Evolutionary conservation across 2,329 filamentous ascomycete species (phyloP).

Genomic region (Hymenotorrendiella dingleyae): DNA sequence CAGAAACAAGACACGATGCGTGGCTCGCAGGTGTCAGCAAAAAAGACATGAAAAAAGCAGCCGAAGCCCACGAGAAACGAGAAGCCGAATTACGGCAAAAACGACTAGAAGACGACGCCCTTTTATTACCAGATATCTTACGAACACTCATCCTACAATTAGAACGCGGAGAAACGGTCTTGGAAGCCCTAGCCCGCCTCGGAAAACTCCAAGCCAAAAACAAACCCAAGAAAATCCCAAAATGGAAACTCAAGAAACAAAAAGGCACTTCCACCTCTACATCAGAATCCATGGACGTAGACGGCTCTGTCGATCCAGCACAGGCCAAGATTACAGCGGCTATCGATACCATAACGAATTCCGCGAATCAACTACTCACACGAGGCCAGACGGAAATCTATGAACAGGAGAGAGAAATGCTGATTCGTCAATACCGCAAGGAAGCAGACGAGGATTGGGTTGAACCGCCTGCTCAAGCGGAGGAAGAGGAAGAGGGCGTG

Average conservation of each 20-base stretch:
- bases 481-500: slow-evolving; percentile 27
- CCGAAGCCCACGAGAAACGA: slow-evolving; percentile 78
- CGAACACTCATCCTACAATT: slow-evolving; percentile 65
- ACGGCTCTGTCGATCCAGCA: slow-evolving; percentile 58
- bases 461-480: slow-evolving; percentile 38
- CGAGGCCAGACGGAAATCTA: slow-evolving; percentile 87
- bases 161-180: slow-evolving; percentile 74
- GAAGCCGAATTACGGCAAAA: slow-evolving; percentile 69
- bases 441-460: slow-evolving; percentile 87
- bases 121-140: slow-evolving; percentile 69
- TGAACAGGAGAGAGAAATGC: slow-evolving; percentile 75
- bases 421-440: slow-evolving; percentile 75
- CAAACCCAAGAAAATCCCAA: slow-evolving; percentile 54
- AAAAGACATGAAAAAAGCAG: slow-evolving; percentile 85
- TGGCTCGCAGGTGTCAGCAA: slow-evolving; percentile 93
- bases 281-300: slow-evolving; percentile 70
- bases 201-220: slow-evolving; percentile 60
- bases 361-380: slow-evolving; percentile 79
- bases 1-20: slow-evolving; percentile 81
- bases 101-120: slow-evolving; percentile 66
- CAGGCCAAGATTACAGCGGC: slow-evolving; percentile 64
- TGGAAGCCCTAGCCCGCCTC: slow-evolving; percentile 81
- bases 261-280: slow-evolving; percentile 50
- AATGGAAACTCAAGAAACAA: slow-evolving; percentile 67
- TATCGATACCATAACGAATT: slow-evolving; percentile 79